phyloP scores from a whole-genome alignment of 192 early-diverging fungal species.

The Backusella parvicylindrica region DNA sequence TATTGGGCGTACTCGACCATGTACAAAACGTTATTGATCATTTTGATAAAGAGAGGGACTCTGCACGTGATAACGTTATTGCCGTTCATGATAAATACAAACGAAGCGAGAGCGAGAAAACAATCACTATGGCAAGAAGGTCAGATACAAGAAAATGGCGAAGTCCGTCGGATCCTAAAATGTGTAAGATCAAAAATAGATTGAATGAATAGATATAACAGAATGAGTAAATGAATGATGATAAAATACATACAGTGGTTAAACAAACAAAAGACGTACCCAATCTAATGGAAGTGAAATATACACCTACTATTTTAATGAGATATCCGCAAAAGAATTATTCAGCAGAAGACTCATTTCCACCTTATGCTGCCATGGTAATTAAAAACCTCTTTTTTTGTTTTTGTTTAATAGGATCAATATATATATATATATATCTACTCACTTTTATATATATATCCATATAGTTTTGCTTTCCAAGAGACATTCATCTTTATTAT shows the following conservation, averaged over 20 bases:
- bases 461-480: constrained; percentile 36
- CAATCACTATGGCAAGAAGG: not conserved
- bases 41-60: constrained; percentile 36
- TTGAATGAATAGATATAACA: too few species aligned
- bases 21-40: constrained; percentile 31
- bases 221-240: too few species aligned
- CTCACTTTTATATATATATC: too few species aligned
- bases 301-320: constrained; percentile 22
- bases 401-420: not conserved
- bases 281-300: constrained; percentile 26
- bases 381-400: not conserved
- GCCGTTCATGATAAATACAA: constrained; percentile 18
- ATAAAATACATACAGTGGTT: not conserved
- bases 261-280: constrained; percentile 2
- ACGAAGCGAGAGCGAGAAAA: constrained; percentile 7
- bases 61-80: constrained; percentile 32
- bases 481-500: constrained; percentile 29
- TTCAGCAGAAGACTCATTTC: constrained; percentile 19
- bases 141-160: not conserved
- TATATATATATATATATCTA: too few species aligned
- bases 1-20: constrained; percentile 26
- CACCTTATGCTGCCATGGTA: constrained; percentile 33
- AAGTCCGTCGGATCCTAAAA: constrained; percentile 8
- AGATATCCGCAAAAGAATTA: constrained; percentile 24
- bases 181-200: too few species aligned